These are phyloP conservation scores for Hamamelis virginiana DNA, from an alignment of 164 flowering plant genomes.

Conservation along the genomic window DNA sequence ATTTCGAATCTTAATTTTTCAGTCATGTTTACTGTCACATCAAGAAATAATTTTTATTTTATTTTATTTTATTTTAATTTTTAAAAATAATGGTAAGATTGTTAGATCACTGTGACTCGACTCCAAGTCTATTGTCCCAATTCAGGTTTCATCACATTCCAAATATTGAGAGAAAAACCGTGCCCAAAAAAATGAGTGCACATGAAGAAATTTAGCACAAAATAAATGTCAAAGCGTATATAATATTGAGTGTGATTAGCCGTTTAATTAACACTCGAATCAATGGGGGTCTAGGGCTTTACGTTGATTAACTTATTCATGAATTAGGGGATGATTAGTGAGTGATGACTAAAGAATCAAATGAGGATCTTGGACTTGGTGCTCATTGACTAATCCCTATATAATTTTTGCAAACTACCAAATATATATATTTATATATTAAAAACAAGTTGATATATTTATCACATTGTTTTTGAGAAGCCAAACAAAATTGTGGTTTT, in stretches of 20 bases:
- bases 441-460: neutral
- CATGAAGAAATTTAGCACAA: no score
- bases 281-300: constrained; percentile 20
- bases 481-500: constrained; percentile 8
- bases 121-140: no score
- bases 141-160: no score
- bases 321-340: neutral
- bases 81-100: no score
- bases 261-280: constrained; percentile 20
- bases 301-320: neutral
- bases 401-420: constrained; percentile 7
- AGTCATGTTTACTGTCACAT: no score
- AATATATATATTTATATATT: neutral
- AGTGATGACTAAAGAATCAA: constrained; percentile 1
- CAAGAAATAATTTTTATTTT: no score
- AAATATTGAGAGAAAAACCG: no score
- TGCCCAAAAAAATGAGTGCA: no score
- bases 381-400: constrained; percentile 25
- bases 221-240: no score
- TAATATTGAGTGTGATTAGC: constrained; percentile 13
- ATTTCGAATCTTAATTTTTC: no score
- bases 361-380: constrained; percentile 33
- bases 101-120: no score
- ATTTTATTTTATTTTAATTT: no score
- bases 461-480: constrained; percentile 6